Evolutionary conservation across 2,329 filamentous ascomycete genomes (phyloP), one percentile per base, ranked within the genome.

Genomic region (Lomentospora prolificans): DNA sequence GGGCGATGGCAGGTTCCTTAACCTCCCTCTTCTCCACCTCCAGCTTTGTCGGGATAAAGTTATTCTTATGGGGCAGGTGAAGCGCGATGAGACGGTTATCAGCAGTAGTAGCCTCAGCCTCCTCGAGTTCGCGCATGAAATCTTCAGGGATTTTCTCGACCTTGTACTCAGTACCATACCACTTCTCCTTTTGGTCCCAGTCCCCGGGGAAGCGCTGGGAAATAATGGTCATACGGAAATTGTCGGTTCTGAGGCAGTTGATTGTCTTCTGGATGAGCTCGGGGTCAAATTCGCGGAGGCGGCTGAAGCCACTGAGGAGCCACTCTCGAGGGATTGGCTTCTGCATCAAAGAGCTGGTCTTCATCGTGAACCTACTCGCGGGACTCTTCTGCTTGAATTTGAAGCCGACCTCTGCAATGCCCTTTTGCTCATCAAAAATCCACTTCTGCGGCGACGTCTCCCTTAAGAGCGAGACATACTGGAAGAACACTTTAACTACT

Each of bases 111-210:
- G 80, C 70, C 28, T 81, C 76, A 1, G 89, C 89, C 58, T 78
- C 71, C 55, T 80, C 76, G 59, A 96, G 77, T 53, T 89, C 84
- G 9, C 77, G 72, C 67, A 95, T 75, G 62, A 96, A 85, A 17
- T 90, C 84, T 12, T 78, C 67, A 0, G 91, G 85, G 33, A 99
- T 88, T 65, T 84, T 86, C 66, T 95, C 87, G 30, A 85, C 79
- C 60, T 84, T 88, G 71, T 96, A 95, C 65, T 97, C 91, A 0
- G 94, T 99, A 7, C 92, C 92, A 64, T 99, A 99, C 94, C 94
- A 99, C 67, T 91, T 90, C 73, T 99, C 94, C 66, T 87, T 95
- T 67, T 85, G 74, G 61, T 95, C 80, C 89, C 90, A 96, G 53
- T 82, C 79, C 0, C 90, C 91, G 0, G 91, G 91, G 61, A 85